phyloP scores from a whole-genome alignment of 257 asterid genomes.

The Perilla frutescens region DNA sequence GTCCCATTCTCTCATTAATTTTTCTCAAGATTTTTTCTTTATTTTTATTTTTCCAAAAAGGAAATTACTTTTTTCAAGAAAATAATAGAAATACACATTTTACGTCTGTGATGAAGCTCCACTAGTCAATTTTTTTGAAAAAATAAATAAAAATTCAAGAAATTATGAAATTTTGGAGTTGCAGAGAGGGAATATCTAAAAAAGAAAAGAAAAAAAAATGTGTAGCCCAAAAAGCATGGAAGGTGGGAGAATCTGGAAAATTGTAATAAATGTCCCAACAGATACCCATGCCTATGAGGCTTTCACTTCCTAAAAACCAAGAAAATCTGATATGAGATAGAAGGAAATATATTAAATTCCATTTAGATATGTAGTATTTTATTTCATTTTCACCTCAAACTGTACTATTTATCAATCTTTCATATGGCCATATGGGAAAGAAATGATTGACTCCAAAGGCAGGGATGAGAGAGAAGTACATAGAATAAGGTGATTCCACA shows the following conservation, averaged over 20 bases:
- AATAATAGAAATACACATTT: not conserved
- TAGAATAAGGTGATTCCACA: constrained; percentile 49
- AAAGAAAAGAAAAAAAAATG: constrained; percentile 12
- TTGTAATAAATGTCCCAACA: constrained; percentile 47
- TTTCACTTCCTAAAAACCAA: constrained; percentile 57
- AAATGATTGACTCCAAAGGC: constrained; percentile 51
- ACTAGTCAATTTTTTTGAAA: too few species aligned
- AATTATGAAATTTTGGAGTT: not conserved
- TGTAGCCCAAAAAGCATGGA: constrained; percentile 43
- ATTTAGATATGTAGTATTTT: constrained; percentile 23
- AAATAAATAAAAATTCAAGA: not conserved
- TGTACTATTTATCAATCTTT: constrained; percentile 47
- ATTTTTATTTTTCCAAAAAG: not conserved
- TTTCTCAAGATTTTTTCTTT: constrained; percentile 6
- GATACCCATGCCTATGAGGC: constrained; percentile 47
- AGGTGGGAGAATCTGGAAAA: constrained; percentile 67
- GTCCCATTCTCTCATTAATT: constrained; percentile 20
- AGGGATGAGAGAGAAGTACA: constrained; percentile 36
- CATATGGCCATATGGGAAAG: constrained; percentile 49
- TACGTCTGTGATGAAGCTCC: too few species aligned
- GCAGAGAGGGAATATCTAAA: constrained; percentile 18
- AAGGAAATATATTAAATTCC: constrained; percentile 32
- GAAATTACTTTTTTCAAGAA: not conserved
- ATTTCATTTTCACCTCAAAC: not conserved
- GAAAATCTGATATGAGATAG: constrained; percentile 45